Evolutionary conservation across 768 basidiomycete genomes (phyloP), one percentile per base, ranked within the genome.

Genomic region (Auricularia cornea): DNA sequence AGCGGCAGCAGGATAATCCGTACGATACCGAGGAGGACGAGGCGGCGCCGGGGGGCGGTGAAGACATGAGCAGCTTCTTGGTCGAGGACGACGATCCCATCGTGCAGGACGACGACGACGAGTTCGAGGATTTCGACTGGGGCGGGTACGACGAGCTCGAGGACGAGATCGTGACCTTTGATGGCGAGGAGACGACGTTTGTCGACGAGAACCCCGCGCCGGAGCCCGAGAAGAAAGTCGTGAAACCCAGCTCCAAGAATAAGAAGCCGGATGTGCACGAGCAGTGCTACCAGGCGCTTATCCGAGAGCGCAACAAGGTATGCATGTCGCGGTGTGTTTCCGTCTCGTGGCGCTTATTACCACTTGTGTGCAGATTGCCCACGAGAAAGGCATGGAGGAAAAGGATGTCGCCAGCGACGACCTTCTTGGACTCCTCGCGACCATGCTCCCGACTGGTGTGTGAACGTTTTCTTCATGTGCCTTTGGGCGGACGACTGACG

Each of bases 81-180:
- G 74, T 72, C 56, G 71, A 70, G 29, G 66, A 67, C 18, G 69
- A 66, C 16, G 71, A 71, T 0, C 75, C 78, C 41, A 71, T 71
- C 1, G 73, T 80, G 10, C 84, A 75, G 3, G 75, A 88, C 11
- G 10, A 23, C 44, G 88, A 89, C 5, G 85, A 87, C 38, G 83
- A 90, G 20, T 97, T 97, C 68, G 94, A 97, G 61, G 92, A 96
- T 52, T 86, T 91, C 66, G 90, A 48, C 10, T 48, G 44, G 44
- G 44, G 20, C 10, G 20, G 6, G 44, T 48, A 12, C 20, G 44
- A 48, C 10, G 23, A 20, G 6, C 6, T 48, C 44, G 20, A 20
- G 38, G 8, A 40, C 16, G 35, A 38, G 16, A 38, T 38, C 35
- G 35, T 14, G 10, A 18, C 44, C 11, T 18, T 20, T 18, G 44